Base-by-base conservation (phyloP, 441 rosid genomes). In the Pelargonium citronellum region DNA sequence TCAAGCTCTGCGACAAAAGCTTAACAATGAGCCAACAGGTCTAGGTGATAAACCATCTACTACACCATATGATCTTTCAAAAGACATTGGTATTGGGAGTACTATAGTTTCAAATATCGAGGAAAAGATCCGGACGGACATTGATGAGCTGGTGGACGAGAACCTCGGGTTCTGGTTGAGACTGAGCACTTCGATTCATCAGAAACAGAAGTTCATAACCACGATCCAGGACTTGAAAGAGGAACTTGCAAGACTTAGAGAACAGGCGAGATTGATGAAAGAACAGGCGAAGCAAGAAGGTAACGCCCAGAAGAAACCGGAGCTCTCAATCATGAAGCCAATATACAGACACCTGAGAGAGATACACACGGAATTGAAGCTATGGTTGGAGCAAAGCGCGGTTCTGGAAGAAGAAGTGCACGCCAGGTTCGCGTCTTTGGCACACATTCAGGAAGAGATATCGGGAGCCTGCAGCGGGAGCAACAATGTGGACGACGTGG, bases 101-200 rank as follows among this genome's bases (percentile, higher is more conserved):
- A 47, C 64, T 67, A 43, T 5, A 64, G 70, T 67, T 67, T 73
- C 87, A 70, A 73, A 86, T 4, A 77, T 85, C 2, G 94, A 89
- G 78, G 91, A 89, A 66, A 87, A 84, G 77, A 74, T 95, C 62
- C 83, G 96, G 5, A 70, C 77, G 1, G 87, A 85, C 22, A 95
- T 92, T 12, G 95, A 95, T 66, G 81, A 78, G 17, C 74, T 90
- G 39, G 80, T 95, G 75, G 99, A 95, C 79, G 95, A 90, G 77
- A 95, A 95, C 74, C 81, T 92, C 3, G 97, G 88, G 80, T 95
- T 95, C 79, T 95, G 97, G 99, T 74, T 95, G 85, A 89, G 97
- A 72, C 92, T 92, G 73, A 89, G 98, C 85, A 82, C 87, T 24
- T 79, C 92, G 0, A 79, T 89, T 63, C 92, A 90, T 77, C 96